Evolutionary conservation across 2,329 filamentous ascomycete species (phyloP).

Genomic region (Fusarium brevicatenulatum): DNA sequence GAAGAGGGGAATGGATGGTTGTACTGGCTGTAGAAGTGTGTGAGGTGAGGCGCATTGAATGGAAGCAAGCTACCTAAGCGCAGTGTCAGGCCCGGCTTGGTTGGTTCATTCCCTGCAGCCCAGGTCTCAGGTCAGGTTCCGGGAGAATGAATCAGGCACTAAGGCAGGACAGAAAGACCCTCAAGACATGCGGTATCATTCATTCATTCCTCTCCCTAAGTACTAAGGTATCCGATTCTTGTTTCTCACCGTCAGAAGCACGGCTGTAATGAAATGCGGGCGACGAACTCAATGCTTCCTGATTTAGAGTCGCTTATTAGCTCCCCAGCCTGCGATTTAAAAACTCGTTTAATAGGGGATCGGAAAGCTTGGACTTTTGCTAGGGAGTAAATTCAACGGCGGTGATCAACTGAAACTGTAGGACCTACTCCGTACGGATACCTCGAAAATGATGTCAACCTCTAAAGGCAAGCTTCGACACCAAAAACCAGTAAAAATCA

Average conservation of each 20-base stretch:
- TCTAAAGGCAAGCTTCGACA: background rate
- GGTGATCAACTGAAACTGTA: constrained; percentile 15
- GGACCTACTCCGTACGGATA: background rate
- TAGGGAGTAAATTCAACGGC: constrained; percentile 6
- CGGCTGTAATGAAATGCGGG: background rate
- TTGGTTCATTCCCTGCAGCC: constrained; percentile 28
- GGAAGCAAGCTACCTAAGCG: constrained; percentile 19
- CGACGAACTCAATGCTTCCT: constrained; percentile 8
- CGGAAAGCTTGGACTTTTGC: constrained; percentile 23
- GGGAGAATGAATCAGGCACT: constrained; percentile 28
- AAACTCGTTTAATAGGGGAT: constrained; percentile 30
- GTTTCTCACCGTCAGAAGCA: constrained; percentile 27
- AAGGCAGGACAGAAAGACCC: constrained; percentile 27
- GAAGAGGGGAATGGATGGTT: constrained; percentile 32
- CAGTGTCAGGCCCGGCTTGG: constrained; percentile 35
- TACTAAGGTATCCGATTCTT: background rate
- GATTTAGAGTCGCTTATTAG: constrained; percentile 11
- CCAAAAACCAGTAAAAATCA: constrained; percentile 3
- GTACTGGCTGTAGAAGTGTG: constrained; percentile 27
- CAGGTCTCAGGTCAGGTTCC: constrained; percentile 32
- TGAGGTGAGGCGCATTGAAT: constrained; percentile 25
- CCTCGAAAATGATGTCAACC: constrained; percentile 18
- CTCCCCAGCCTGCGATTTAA: constrained; percentile 31
- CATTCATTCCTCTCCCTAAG: background rate
- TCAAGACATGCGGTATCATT: background rate